Conservation (phyloP, 495 filamentous ascomycete species). For the Podospora appendiculata region DNA sequence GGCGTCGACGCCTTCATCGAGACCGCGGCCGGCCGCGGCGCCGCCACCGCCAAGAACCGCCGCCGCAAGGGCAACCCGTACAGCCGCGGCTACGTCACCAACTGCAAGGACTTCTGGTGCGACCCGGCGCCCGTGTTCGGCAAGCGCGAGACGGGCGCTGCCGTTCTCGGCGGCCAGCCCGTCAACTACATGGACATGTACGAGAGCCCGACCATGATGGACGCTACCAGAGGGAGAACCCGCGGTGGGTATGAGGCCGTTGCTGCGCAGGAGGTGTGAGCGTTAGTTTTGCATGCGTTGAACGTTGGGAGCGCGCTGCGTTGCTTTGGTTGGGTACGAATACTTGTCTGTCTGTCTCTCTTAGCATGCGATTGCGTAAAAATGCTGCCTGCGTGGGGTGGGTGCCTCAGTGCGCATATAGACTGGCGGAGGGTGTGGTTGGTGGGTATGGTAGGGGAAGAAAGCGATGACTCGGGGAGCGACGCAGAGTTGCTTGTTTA, state of each 20-base stretch:
- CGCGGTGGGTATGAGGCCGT: slow-evolving; percentile 39
- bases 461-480: no score
- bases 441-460: no score
- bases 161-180: slow-evolving; percentile 64
- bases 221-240: slow-evolving; percentile 18
- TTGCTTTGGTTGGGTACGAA: no score
- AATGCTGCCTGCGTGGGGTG: no score
- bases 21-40: slow-evolving; percentile 56
- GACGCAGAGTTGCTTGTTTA: no score
- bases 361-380: no score
- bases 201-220: slow-evolving; percentile 66
- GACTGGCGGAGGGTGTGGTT: no score
- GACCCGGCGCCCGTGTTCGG: slow-evolving; percentile 80
- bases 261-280: slow-evolving; percentile 31
- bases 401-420: no score
- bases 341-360: no score
- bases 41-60: slow-evolving; percentile 32
- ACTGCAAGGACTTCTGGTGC: slow-evolving; percentile 96
- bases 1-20: slow-evolving; percentile 90
- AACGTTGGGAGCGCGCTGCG: no score
- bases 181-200: slow-evolving; percentile 89
- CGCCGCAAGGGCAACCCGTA: slow-evolving; percentile 68
- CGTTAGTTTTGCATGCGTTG: no score
- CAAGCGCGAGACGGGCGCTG: slow-evolving; percentile 61
- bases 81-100: slow-evolving; percentile 69